Evolutionary conservation across 1,284 basidiomycete species (phyloP).

Genomic region (Pyrrhoderma noxium): DNA sequence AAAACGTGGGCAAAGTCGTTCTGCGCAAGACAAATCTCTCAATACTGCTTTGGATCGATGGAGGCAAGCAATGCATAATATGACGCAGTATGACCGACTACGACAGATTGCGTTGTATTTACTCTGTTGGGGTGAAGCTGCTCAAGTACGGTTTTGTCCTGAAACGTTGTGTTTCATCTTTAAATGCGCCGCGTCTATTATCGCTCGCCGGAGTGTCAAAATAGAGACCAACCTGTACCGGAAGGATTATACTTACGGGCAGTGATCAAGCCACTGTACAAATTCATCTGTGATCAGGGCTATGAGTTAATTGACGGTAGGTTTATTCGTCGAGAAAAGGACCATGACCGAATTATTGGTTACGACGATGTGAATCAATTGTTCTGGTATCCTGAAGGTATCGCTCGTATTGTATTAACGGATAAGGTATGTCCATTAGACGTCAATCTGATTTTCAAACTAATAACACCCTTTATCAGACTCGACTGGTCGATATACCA

Average conservation of each 20-base stretch:
- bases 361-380: constrained; percentile 99
- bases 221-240: constrained; percentile 85
- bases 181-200: constrained; percentile 99
- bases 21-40: constrained; percentile 72
- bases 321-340: constrained; percentile 87
- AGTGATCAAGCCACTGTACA: constrained; percentile 94
- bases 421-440: constrained; percentile 61
- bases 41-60: constrained; percentile 86
- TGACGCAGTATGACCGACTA: constrained; percentile 97
- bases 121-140: constrained; percentile 97
- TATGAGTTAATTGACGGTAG: constrained; percentile 97
- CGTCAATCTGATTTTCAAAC: not conserved
- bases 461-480: constrained; percentile 35
- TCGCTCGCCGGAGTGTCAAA: constrained; percentile 97
- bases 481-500: constrained; percentile 82
- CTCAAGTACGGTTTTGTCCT: constrained; percentile 96
- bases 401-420: constrained; percentile 81
- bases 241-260: constrained; percentile 91
- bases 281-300: constrained; percentile 95
- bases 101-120: constrained; percentile 95
- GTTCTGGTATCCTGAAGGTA: constrained; percentile 99
- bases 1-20: constrained; percentile 36
- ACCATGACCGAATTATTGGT: constrained; percentile 94
- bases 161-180: constrained; percentile 99
- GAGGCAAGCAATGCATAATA: constrained; percentile 97